Conservation (phyloP, 331 rosid genomes). For the Stylosanthes scabra region DNA sequence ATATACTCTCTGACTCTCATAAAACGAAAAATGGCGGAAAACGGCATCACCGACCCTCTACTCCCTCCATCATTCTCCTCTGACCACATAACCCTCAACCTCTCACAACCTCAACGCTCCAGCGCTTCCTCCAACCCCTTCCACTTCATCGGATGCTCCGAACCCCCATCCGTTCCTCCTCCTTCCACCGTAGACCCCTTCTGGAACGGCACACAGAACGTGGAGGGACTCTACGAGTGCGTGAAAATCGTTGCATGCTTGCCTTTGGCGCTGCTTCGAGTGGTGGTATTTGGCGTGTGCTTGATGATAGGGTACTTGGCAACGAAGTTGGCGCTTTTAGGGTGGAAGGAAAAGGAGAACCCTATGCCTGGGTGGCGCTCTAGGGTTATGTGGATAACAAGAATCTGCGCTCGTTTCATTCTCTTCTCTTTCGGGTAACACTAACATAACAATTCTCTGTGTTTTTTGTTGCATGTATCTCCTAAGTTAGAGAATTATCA, state of each 20-base stretch:
- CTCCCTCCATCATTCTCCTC: slow-evolving; percentile 35
- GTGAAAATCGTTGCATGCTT: slow-evolving; percentile 57
- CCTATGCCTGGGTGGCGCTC: slow-evolving; percentile 93
- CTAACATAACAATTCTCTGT: background rate
- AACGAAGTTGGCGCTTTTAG: slow-evolving; percentile 64
- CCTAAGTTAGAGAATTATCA: no score
- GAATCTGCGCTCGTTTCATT: slow-evolving; percentile 73
- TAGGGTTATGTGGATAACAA: slow-evolving; percentile 86
- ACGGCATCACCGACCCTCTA: slow-evolving; percentile 59
- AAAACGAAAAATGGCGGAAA: background rate
- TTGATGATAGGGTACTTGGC: slow-evolving; percentile 71
- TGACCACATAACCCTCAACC: slow-evolving; percentile 53
- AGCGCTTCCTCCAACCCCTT: slow-evolving; percentile 50
- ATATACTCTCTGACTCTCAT: background rate
- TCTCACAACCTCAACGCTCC: slow-evolving; percentile 33
- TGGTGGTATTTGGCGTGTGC: slow-evolving; percentile 64
- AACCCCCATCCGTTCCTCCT: slow-evolving; percentile 57
- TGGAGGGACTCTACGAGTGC: slow-evolving; percentile 80
- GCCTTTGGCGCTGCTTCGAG: slow-evolving; percentile 66
- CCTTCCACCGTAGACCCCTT: slow-evolving; percentile 74
- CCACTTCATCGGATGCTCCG: slow-evolving; percentile 48
- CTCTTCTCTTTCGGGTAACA: slow-evolving; percentile 91
- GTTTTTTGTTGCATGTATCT: no score
- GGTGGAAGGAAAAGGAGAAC: slow-evolving; percentile 80
- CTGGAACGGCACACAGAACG: slow-evolving; percentile 55